A percentile compares a stretch with the other conserved stretches of the same genome.
phyloP scores from a whole-genome alignment of 345 rosid species.

The Luvunga scandens region DNA sequence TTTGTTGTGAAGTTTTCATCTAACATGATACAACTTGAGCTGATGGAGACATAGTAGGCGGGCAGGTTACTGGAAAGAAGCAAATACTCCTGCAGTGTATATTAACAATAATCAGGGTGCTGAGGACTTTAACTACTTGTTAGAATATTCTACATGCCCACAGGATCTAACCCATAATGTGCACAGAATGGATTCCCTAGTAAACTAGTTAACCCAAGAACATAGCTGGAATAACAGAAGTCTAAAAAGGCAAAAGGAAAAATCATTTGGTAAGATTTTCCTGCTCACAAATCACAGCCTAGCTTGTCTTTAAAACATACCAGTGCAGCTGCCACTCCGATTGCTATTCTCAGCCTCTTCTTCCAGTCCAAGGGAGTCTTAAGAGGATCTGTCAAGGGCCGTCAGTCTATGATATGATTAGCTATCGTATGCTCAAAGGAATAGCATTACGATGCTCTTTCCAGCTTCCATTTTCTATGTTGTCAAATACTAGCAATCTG shows the following conservation, averaged over 20 bases:
- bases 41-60: constrained; percentile 64
- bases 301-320: constrained; percentile 41
- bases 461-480: constrained; percentile 84
- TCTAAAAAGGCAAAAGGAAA: not conserved
- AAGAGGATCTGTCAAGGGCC: constrained; percentile 71
- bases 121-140: not conserved
- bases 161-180: not conserved
- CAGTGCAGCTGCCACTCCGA: constrained; percentile 92
- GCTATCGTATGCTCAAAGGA: not conserved
- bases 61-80: constrained; percentile 73
- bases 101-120: not conserved
- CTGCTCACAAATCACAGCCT: not conserved
- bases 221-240: not conserved
- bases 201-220: not conserved
- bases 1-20: constrained; percentile 85
- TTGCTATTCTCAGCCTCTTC: constrained; percentile 71
- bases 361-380: constrained; percentile 92
- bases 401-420: constrained; percentile 2
- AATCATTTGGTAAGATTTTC: not conserved
- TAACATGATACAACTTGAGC: constrained; percentile 78
- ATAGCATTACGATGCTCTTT: constrained; percentile 88
- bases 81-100: constrained; percentile 71
- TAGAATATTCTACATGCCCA: not conserved
- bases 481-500: constrained; percentile 81
- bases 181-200: not conserved